Conservation (phyloP, 768 basidiomycete species). For the Podaxis carcinomalis region DNA sequence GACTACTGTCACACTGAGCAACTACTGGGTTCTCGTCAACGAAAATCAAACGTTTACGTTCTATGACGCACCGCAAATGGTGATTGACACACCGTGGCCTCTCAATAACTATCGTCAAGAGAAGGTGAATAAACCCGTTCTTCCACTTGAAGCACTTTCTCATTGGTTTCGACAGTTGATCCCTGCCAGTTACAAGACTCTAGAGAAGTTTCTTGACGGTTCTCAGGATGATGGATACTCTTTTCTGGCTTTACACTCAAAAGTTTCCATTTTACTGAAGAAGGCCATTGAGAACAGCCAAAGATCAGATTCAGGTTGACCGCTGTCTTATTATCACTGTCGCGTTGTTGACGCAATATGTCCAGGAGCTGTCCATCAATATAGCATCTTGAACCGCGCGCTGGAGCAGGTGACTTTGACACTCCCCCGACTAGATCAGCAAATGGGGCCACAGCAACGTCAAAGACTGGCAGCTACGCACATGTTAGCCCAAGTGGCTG, state of each 20-base stretch:
- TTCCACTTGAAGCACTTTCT: conserved; percentile 9
- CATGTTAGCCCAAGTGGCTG: conserved; percentile 29
- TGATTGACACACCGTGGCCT: conserved; percentile 34
- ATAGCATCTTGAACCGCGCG: conserved; percentile 10
- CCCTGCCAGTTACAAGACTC: conserved; percentile 19
- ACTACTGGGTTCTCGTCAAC: conserved; percentile 40
- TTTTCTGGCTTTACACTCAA: conserved; percentile 21
- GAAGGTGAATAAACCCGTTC: conserved; percentile 5
- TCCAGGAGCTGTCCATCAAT: conserved; percentile 2
- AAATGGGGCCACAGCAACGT: conserved; percentile 12
- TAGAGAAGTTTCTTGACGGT: conserved; percentile 24
- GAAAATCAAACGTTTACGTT: conserved; percentile 39
- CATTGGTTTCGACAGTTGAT: conserved; percentile 6
- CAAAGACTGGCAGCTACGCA: conserved; percentile 26
- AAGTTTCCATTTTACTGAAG: conserved; percentile 23
- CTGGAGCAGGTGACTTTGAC: conserved; percentile 23
- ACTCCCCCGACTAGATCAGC: conserved; percentile 16
- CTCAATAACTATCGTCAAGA: conserved; percentile 19
- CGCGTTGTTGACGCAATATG: background rate
- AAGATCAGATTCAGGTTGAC: conserved; percentile 4
- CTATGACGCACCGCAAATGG: conserved; percentile 28
- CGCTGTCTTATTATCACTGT: background rate
- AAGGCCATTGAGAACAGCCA: conserved; percentile 10
- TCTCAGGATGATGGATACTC: conserved; percentile 22
- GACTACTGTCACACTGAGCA: conserved; percentile 35